These are phyloP conservation scores for Isochrysis galbana DNA, from an alignment of 78 protist species.

Conservation along the genomic window DNA sequence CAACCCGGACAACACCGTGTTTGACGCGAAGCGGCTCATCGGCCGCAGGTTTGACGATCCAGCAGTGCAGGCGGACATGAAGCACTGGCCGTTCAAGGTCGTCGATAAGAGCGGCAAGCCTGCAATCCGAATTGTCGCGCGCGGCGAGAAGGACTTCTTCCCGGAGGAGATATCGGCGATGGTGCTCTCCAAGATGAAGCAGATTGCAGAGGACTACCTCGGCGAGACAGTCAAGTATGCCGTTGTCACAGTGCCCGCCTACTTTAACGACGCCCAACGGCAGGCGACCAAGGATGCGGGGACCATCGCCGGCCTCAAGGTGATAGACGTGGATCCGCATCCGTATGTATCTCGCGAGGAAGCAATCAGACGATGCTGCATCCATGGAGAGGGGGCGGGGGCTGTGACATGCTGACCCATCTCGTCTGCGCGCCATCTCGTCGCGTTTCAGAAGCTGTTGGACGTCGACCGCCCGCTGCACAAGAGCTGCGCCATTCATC, in stretches of 20 bases:
- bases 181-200: slow-evolving; percentile 76
- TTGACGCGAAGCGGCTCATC: slow-evolving; percentile 73
- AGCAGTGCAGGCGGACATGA: slow-evolving; percentile 79
- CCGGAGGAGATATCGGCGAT: slow-evolving; percentile 81
- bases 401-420: no score
- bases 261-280: slow-evolving; percentile 82
- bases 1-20: slow-evolving; percentile 72
- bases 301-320: slow-evolving; percentile 80
- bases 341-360: background rate
- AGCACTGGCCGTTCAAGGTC: slow-evolving; percentile 94
- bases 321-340: slow-evolving; percentile 78
- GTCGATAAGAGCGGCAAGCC: slow-evolving; percentile 84
- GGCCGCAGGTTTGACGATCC: slow-evolving; percentile 70
- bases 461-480: no score
- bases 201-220: slow-evolving; percentile 77
- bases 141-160: slow-evolving; percentile 77
- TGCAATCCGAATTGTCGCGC: slow-evolving; percentile 73
- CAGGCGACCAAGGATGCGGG: slow-evolving; percentile 84
- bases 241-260: slow-evolving; percentile 88
- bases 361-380: no score
- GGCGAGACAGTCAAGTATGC: slow-evolving; percentile 76
- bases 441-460: background rate
- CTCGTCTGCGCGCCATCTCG: no score
- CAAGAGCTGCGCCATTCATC: no score
- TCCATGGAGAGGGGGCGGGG: no score